Base-by-base conservation (phyloP, 163 green algal species). In the Coccomyxa subellipsoidea region DNA sequence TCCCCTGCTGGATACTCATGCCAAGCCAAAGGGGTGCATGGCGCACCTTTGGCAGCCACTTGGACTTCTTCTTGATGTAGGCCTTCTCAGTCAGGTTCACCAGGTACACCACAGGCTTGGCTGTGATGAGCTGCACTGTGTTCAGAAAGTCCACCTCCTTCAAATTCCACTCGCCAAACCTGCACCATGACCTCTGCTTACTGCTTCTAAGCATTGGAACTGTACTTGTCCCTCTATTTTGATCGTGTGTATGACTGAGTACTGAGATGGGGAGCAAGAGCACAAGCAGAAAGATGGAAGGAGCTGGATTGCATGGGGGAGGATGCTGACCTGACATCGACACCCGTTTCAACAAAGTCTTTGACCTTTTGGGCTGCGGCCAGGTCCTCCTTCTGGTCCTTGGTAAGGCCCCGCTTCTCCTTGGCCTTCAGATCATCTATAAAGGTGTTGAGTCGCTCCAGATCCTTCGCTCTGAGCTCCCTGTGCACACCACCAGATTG, bases 81-180 rank as follows among this genome's bases (percentile, higher is more conserved):
- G 97, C 94, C 78, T 95, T 94, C 87, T 97, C 94, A 6, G 85
- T 94, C 81, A 99, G 87, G 91, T 99, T 99, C 69, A 98, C 91
- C 34, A 98, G 86, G 87, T 97, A 98, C 15, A 96, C 87, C 7
- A 94, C 92, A 7, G 96, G 95, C 92, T 99, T 99, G 83, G 95
- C 92, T 6, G 94, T 97, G 77, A 98, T 92, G 80, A 98, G 92
- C 85, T 95, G 94, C n/a, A 86, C 90, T 81, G 27, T 66, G 38
- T 89, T 89, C 27, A 89, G 70, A 38, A 81, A 92, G 71, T 98
- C 93, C n/a, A 96, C 86, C 38, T 98, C 95, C 39, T 92, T 92
- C 15, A 91, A 83, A 35, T 73, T 91, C 96, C 96, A 99, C 32
- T 97, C 92, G n/a, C 92, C 94, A 87, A 96, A 89, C 69, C 84